A percentile compares a stretch with the other conserved stretches of the same genome.
phyloP scores from a whole-genome alignment of 768 basidiomycete genomes.

The Pulveroboletus sp. region DNA sequence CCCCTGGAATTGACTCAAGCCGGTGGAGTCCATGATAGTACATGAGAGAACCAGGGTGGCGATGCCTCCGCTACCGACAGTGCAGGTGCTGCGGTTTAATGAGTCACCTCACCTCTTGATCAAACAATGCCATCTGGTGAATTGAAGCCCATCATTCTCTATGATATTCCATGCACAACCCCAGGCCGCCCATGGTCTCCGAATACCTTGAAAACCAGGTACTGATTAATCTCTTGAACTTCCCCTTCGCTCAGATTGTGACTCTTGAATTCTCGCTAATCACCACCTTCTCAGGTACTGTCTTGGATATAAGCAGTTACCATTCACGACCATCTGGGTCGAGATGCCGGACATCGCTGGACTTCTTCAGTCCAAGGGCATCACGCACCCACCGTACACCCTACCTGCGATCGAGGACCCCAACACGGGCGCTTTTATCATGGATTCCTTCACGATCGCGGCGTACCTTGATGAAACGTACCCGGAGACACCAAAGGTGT shows the following conservation, averaged over 20 bases:
- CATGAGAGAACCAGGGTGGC: no score
- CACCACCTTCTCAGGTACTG: slow-evolving; percentile 33
- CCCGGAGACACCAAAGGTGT: slow-evolving; percentile 38
- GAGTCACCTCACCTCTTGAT: no score
- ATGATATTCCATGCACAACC: slow-evolving; percentile 33
- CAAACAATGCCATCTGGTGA: neutral
- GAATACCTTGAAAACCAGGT: slow-evolving; percentile 38
- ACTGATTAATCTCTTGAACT: neutral
- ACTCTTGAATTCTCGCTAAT: slow-evolving; percentile 1
- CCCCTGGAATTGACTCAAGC: no score
- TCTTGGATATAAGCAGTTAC: slow-evolving; percentile 17
- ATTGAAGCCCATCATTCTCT: slow-evolving; percentile 30
- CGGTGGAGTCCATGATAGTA: no score
- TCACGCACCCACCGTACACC: slow-evolving; percentile 34
- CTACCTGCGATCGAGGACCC: slow-evolving; percentile 52
- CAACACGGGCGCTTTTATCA: slow-evolving; percentile 33
- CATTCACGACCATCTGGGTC: slow-evolving; percentile 29
- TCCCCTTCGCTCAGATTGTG: neutral
- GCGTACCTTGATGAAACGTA: slow-evolving; percentile 49
- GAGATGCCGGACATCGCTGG: slow-evolving; percentile 49
- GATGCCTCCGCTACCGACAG: no score
- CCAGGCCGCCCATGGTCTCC: slow-evolving; percentile 36
- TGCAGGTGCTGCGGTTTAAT: no score
- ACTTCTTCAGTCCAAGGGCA: slow-evolving; percentile 24
- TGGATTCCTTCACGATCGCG: slow-evolving; percentile 45